phyloP scores from a whole-genome alignment of 768 basidiomycete species.

The Mycena metata region DNA sequence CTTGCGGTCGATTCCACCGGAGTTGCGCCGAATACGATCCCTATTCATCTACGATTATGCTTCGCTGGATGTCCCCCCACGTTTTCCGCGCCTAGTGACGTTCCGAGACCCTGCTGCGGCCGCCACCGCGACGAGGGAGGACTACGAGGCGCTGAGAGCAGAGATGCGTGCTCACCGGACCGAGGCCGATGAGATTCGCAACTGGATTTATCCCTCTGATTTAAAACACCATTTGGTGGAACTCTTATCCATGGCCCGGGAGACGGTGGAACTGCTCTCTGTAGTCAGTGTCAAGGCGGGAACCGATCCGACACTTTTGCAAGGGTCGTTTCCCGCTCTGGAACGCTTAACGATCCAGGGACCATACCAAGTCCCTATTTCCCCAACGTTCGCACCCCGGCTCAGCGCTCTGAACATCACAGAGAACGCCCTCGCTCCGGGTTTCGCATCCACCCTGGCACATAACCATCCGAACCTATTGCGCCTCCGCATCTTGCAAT shows the following conservation, averaged over 20 bases:
- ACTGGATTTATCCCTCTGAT: no score
- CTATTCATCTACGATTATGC: conserved; percentile 3
- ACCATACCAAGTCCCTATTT: background rate
- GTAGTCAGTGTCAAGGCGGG: background rate
- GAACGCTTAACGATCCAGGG: conserved; percentile 1
- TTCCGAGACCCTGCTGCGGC: background rate
- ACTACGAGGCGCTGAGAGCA: no score
- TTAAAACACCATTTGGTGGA: conserved; percentile 3
- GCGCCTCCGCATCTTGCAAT: conserved; percentile 6
- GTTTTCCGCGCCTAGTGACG: no score
- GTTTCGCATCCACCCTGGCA: background rate
- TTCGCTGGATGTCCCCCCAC: background rate
- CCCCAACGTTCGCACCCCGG: background rate
- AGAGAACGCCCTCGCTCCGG: background rate
- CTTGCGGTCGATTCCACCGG: background rate
- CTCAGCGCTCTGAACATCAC: conserved; percentile 5
- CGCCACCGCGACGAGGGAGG: background rate
- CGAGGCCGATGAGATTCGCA: background rate
- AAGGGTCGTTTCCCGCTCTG: background rate
- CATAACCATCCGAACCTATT: conserved; percentile 2
- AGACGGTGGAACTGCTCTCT: conserved; percentile 14
- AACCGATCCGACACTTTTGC: background rate
- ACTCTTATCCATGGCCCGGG: background rate
- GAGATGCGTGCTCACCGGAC: background rate
- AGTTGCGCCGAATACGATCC: conserved; percentile 12